phyloP scores from a whole-genome alignment of 192 early-diverging fungal genomes.

The Lunasporangiospora selenospora region DNA sequence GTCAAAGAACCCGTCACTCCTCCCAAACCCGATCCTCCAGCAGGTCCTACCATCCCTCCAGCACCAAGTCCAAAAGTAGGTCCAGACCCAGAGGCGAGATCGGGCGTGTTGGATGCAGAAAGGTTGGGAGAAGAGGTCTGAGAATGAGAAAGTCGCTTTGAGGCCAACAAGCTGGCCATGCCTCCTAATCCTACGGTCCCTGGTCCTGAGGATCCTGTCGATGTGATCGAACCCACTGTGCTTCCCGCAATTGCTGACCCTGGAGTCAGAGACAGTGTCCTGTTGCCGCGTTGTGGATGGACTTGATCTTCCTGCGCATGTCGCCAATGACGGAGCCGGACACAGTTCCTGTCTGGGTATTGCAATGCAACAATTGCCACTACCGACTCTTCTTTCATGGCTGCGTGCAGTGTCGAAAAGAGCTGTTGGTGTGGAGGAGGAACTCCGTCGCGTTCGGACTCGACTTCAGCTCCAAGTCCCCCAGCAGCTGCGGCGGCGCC shows the following conservation, averaged over 20 bases:
- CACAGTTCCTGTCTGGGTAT: slow-evolving; percentile 32
- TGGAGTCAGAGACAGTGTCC: no score
- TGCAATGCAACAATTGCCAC: slow-evolving; percentile 41
- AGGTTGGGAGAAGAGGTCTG: slow-evolving; percentile 25
- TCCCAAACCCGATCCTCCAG: neutral
- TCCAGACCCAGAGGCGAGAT: neutral
- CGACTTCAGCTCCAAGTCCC: no score
- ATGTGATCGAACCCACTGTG: no score
- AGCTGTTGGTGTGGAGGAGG: slow-evolving; percentile 11
- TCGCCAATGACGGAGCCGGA: slow-evolving; percentile 24
- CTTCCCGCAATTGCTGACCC: no score
- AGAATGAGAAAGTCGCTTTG: slow-evolving; percentile 24
- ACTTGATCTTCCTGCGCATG: slow-evolving; percentile 34
- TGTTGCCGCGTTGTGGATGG: no score
- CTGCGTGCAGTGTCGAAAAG: slow-evolving; percentile 22
- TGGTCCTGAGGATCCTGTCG: neutral
- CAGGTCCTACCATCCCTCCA: neutral
- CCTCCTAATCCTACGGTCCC: neutral
- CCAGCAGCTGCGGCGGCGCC: no score
- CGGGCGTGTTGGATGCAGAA: neutral
- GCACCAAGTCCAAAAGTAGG: neutral
- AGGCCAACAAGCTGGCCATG: neutral
- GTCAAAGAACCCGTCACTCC: neutral
- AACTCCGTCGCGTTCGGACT: neutral
- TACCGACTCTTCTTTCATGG: slow-evolving; percentile 25